Base-by-base conservation (phyloP, 1,284 basidiomycete species). In the Melampsora occidentalis region DNA sequence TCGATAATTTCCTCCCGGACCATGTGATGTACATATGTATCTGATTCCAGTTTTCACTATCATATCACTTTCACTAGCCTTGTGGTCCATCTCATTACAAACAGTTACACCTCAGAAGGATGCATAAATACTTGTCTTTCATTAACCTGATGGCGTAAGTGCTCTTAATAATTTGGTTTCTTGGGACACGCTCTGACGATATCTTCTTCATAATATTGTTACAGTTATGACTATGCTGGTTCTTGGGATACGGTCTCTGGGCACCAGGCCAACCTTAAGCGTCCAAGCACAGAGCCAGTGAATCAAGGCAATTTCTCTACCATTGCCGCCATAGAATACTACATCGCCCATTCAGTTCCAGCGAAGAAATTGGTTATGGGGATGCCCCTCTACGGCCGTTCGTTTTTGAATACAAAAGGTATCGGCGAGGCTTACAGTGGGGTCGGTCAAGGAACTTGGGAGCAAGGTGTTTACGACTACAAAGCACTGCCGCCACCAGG, bases 81-180 rank as follows among this genome's bases (percentile, higher is more conserved):
- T 76, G 75, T 46, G 75, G 75, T n/a, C 67, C 75, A 9, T 63
- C 51, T 51, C 75, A 76, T 59, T 76, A 76, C 68, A 76, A 76
- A 59, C 57, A 69, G 61, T 66, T 76, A 22, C 75, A 69, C 39
- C 68, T 76, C n/a, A 69, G 39, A 39, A 28, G 51, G 39, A 69
- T 76, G 66, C 42, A 33, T 46, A 66, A 25, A 16, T 76, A 76
- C 31, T 46, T 76, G 48, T 76, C 75, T 20, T 76, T 76, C 31
- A 70, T 76, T 18, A 76, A 69, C 25, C 57, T 76, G 20, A 76
- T 76, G 75, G 75, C 75, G 75, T 76, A 64, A 76, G 75, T 59
- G 22, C 20, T 28, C 31, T 62, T 28, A 3, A 42, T 46, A 62
- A 2, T 2, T 5, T 57, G 10, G 10, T 12, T 51, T 28, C 16